These are phyloP conservation scores for Magnolia officinalis DNA, from an alignment of 164 flowering plant genomes.

Conservation along the genomic window DNA sequence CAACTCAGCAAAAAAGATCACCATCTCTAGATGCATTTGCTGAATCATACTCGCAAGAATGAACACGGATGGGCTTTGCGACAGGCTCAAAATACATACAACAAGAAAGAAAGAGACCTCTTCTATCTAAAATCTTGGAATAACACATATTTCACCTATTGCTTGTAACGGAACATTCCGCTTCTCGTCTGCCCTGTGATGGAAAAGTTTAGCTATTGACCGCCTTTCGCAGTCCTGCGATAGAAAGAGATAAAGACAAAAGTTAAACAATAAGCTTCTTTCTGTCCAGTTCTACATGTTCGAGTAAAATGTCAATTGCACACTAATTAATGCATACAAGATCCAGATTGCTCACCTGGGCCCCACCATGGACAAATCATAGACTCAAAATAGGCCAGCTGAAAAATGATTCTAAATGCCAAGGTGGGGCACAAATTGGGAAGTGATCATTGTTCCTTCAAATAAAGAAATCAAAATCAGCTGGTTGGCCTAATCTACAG, in stretches of 20 bases:
- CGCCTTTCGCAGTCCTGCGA: conserved; percentile 88
- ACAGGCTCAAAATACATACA: too few relatives aligned
- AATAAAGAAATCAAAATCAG: neutral
- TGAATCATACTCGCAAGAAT: neutral
- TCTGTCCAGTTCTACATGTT: too few relatives aligned
- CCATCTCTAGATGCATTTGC: neutral
- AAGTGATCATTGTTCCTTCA: neutral
- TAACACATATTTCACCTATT: conserved; percentile 15
- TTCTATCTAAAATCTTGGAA: neutral
- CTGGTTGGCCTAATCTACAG: neutral
- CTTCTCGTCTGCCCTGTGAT: conserved; percentile 70
- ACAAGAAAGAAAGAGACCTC: neutral
- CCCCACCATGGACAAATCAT: too few relatives aligned
- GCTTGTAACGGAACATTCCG: conserved; percentile 33
- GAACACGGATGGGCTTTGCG: neutral
- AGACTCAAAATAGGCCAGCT: too few relatives aligned
- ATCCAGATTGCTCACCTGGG: too few relatives aligned
- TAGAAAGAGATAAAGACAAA: too few relatives aligned
- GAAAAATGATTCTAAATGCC: neutral
- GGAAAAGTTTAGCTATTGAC: conserved; percentile 68
- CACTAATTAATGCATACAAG: too few relatives aligned
- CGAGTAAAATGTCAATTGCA: too few relatives aligned
- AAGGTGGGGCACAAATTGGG: neutral
- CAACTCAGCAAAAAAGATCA: neutral
- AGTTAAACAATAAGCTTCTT: too few relatives aligned